Conservation (phyloP, 1,139 yeast species). For the Lodderomyces parapsilosis region DNA sequence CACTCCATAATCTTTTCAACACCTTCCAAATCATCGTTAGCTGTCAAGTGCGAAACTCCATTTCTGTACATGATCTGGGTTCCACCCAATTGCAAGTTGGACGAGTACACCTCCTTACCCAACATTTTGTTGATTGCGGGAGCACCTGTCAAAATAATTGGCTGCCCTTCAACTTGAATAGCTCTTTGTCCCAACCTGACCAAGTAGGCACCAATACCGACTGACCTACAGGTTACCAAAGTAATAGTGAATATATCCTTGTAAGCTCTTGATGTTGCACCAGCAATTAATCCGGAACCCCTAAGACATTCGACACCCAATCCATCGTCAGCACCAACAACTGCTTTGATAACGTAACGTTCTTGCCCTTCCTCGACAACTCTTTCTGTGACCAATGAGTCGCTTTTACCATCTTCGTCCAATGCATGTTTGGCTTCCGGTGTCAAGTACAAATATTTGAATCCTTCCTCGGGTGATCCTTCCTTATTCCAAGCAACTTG, state of each 20-base stretch:
- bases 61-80: slow-evolving; percentile 97
- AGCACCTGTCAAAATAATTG: slow-evolving; percentile 97
- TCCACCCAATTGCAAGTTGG: slow-evolving; percentile 97
- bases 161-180: slow-evolving; percentile 97
- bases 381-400: slow-evolving; percentile 73
- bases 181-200: slow-evolving; percentile 99
- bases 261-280: slow-evolving; percentile 96
- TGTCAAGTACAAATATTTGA: slow-evolving; percentile 80
- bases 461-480: slow-evolving; percentile 76
- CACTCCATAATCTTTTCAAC: slow-evolving; percentile 92
- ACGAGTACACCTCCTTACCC: slow-evolving; percentile 95
- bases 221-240: slow-evolving; percentile 96
- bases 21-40: slow-evolving; percentile 93
- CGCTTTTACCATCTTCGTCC: slow-evolving; percentile 56
- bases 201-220: slow-evolving; percentile 98
- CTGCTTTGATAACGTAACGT: slow-evolving; percentile 76
- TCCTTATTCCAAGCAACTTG: slow-evolving; percentile 92
- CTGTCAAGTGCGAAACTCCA: slow-evolving; percentile 97
- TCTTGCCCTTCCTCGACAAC: slow-evolving; percentile 82
- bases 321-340: slow-evolving; percentile 94
- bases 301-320: slow-evolving; percentile 97
- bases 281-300: slow-evolving; percentile 98
- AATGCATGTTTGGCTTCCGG: slow-evolving; percentile 64
- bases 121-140: slow-evolving; percentile 95
- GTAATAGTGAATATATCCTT: slow-evolving; percentile 96